Conservation (phyloP, 1,284 basidiomycete genomes). For the Ceratobasidium sp. region DNA sequence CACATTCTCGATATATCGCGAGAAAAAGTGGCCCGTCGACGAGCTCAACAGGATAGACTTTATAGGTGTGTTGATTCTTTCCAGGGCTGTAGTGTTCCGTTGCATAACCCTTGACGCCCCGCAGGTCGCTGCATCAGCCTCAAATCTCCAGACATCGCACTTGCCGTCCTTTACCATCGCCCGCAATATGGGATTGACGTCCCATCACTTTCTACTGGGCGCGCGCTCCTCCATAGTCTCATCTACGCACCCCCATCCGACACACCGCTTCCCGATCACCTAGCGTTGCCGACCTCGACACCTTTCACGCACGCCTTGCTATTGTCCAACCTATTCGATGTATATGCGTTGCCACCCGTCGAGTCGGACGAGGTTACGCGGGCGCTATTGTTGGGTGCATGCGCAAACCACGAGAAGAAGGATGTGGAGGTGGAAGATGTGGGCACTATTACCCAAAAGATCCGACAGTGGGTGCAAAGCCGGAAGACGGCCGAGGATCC, state of each 20-base stretch:
- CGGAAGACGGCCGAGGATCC: neutral
- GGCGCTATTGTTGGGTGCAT: slow-evolving; percentile 17
- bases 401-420: neutral
- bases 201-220: slow-evolving; percentile 43
- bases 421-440: slow-evolving; percentile 5
- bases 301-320: slow-evolving; percentile 27
- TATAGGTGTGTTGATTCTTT: slow-evolving; percentile 4
- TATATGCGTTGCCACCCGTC: slow-evolving; percentile 34
- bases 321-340: slow-evolving; percentile 29
- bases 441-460: neutral
- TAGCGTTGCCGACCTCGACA: slow-evolving; percentile 26
- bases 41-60: slow-evolving; percentile 31
- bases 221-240: slow-evolving; percentile 46
- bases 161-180: slow-evolving; percentile 45
- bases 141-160: slow-evolving; percentile 44
- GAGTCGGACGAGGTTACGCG: slow-evolving; percentile 27
- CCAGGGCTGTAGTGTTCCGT: neutral
- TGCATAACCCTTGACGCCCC: neutral
- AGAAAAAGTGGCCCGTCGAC: slow-evolving; percentile 16
- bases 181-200: slow-evolving; percentile 47
- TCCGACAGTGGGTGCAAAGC: slow-evolving; percentile 6
- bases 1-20: slow-evolving; percentile 16
- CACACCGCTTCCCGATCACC: slow-evolving; percentile 20
- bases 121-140: slow-evolving; percentile 30
- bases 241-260: slow-evolving; percentile 25